Conservation (phyloP, 495 filamentous ascomycete species). For the Terfezia boudieri region DNA sequence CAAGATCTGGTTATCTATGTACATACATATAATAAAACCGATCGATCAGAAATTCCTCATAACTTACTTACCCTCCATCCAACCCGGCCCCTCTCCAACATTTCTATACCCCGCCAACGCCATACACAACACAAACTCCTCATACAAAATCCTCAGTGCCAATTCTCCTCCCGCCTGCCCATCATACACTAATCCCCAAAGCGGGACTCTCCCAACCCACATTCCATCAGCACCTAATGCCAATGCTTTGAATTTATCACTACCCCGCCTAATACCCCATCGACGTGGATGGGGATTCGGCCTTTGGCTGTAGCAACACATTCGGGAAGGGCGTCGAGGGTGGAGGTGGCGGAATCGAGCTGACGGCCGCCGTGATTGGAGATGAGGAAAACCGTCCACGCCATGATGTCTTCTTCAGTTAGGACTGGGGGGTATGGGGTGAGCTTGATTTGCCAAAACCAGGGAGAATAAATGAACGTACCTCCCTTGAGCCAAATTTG, state of each 20-base stretch:
- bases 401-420: constrained; percentile 73
- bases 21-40: no score
- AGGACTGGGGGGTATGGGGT: constrained; percentile 42
- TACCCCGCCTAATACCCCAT: constrained; percentile 80
- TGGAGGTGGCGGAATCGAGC: constrained; percentile 76
- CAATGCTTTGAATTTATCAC: constrained; percentile 89
- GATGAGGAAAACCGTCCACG: constrained; percentile 77
- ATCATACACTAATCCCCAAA: constrained; percentile 90
- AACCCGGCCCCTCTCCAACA: constrained; percentile 22
- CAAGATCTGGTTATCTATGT: no score
- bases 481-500: constrained; percentile 81
- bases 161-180: constrained; percentile 68
- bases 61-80: no score
- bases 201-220: constrained; percentile 80
- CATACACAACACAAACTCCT: constrained; percentile 99
- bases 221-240: constrained; percentile 84
- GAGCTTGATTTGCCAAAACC: constrained; percentile 27
- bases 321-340: constrained; percentile 53
- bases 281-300: constrained; percentile 71
- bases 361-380: constrained; percentile 95
- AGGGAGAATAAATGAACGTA: constrained; percentile 14
- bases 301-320: constrained; percentile 56
- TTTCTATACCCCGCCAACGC: constrained; percentile 45
- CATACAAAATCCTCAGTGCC: constrained; percentile 85
- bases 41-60: no score